Evolutionary conservation across 139 green algal genomes (phyloP), one percentile per base, ranked within the genome.

Genomic region (Axilococcus clingmanii): DNA sequence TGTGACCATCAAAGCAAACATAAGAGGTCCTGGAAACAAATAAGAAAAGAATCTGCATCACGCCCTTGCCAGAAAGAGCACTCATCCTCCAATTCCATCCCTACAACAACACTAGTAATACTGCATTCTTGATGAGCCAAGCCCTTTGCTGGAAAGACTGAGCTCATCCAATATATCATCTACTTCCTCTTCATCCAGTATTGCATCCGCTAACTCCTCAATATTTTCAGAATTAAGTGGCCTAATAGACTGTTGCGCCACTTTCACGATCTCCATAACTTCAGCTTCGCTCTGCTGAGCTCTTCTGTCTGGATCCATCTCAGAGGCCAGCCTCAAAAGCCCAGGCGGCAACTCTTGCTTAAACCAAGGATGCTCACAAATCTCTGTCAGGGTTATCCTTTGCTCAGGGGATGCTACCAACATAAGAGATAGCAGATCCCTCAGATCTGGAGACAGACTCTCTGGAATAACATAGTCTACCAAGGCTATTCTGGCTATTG

Each of bases 111-210:
- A n/a, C n/a, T n/a, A n/a, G n/a, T n/a, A n/a, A n/a, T n/a, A n/a
- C n/a, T n/a, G n/a, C n/a, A n/a, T n/a, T n/a, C n/a, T n/a, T n/a
- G n/a, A n/a, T n/a, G n/a, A n/a, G n/a, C n/a, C n/a, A n/a, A n/a
- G n/a, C n/a, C n/a, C n/a, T n/a, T n/a, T n/a, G n/a, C n/a, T n/a
- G n/a, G n/a, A n/a, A n/a, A 65, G 43, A 9, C 17, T n/a, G 15
- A 66, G 58, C 28, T 66, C 64, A 17, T 72, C 64, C 23, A 72
- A 48, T 29, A 69, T 15, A 29, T 72, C 64, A 15, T 70, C 57
- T 6, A 46, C 45, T 37, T 72, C 64, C 35, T 72, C 64, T 55
- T 69, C 58, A 29, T 64, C 49, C 49, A 72, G 40, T 4, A 72
- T 45, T 19, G 65, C 64, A 44, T 72, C 64, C 2, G 64, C 58